Evolutionary conservation across 2,329 filamentous ascomycete species (phyloP).

Genomic region (Fusarium sp.): DNA sequence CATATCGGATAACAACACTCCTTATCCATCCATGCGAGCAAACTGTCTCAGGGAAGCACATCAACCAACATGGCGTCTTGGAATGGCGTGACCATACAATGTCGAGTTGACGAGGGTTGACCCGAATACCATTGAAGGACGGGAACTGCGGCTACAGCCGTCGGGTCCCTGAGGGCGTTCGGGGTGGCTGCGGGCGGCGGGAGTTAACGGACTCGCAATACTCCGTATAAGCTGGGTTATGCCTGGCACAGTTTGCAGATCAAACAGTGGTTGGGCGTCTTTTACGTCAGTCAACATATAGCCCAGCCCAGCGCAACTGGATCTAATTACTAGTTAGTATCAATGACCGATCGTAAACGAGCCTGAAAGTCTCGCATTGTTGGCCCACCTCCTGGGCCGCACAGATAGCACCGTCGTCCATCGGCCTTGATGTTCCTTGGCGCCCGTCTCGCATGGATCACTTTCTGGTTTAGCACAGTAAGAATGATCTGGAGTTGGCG

Average conservation of each 20-base stretch:
- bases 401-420: conserved; percentile 34
- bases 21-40: conserved; percentile 1
- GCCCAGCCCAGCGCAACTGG: neutral
- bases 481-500: conserved; percentile 26
- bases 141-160: conserved; percentile 44
- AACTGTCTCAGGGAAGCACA: conserved; percentile 26
- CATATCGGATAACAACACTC: neutral
- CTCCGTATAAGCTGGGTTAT: neutral
- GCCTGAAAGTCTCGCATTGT: conserved; percentile 7
- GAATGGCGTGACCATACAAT: conserved; percentile 35
- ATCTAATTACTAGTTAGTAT: conserved; percentile 3
- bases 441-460: conserved; percentile 22
- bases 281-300: conserved; percentile 10
- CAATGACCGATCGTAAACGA: conserved; percentile 4
- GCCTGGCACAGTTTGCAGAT: conserved; percentile 1
- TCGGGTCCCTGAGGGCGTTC: conserved; percentile 30
- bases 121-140: conserved; percentile 31
- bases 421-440: conserved; percentile 33
- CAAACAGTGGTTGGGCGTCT: conserved; percentile 4
- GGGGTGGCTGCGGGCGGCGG: conserved; percentile 14
- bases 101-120: conserved; percentile 21
- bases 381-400: conserved; percentile 25
- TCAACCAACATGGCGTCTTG: conserved; percentile 22
- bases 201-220: conserved; percentile 8
- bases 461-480: conserved; percentile 10